These are phyloP conservation scores for Phyllosticta capitalensis DNA, from an alignment of 2,329 filamentous ascomycete genomes.

Conservation along the genomic window DNA sequence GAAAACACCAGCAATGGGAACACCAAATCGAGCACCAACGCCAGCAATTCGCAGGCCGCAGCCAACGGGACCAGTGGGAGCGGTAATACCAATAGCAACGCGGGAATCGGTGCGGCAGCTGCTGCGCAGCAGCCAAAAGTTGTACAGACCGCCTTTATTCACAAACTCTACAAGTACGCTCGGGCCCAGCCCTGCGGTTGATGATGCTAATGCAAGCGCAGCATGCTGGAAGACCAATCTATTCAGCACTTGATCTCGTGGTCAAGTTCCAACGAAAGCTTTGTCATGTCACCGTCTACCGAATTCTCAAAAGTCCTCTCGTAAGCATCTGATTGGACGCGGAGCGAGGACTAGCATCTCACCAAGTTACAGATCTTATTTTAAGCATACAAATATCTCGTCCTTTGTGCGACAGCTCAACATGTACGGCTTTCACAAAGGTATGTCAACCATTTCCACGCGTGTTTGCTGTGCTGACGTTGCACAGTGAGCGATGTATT, in stretches of 20 bases:
- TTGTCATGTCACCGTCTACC: constrained; percentile 95
- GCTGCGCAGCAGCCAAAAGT: constrained; percentile 91
- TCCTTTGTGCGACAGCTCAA: constrained; percentile 97
- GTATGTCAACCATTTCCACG: constrained; percentile 38
- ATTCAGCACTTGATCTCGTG: constrained; percentile 96
- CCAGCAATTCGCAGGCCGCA: constrained; percentile 17
- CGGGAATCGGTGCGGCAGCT: constrained; percentile 50
- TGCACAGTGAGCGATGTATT: constrained; percentile 88
- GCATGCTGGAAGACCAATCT: constrained; percentile 89
- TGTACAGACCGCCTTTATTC: constrained; percentile 96
- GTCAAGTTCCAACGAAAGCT: constrained; percentile 89
- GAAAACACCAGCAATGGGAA: constrained; percentile 7
- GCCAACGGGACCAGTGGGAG: constrained; percentile 17
- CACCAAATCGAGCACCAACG: constrained; percentile 25
- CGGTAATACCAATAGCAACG: constrained; percentile 33
- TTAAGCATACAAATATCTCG: constrained; percentile 98
- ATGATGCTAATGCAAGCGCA: constrained; percentile 35
- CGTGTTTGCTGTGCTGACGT: constrained; percentile 1
- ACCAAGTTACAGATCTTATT: constrained; percentile 65
- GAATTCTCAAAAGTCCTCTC: constrained; percentile 97
- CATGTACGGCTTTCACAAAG: constrained; percentile 99
- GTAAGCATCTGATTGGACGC: constrained; percentile 48
- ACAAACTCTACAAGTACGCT: constrained; percentile 93
- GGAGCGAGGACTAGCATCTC: not conserved
- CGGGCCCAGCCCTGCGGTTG: not conserved